These are phyloP conservation scores for Pythium graminicola DNA, from an alignment of 352 stramenopile genomes.

Conservation along the genomic window DNA sequence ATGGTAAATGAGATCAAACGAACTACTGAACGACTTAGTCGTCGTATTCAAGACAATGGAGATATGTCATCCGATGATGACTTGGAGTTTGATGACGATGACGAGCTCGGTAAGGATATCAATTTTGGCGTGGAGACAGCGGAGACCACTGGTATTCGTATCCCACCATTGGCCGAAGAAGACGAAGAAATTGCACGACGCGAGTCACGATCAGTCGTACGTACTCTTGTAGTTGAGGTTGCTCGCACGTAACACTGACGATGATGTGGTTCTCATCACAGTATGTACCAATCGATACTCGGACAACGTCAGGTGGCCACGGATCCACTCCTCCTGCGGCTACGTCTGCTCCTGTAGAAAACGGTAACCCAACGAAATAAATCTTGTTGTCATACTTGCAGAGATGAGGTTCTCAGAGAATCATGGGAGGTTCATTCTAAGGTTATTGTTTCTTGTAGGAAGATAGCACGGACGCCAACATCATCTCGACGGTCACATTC, in stretches of 20 bases:
- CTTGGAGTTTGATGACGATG: slow-evolving; percentile 39
- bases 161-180: slow-evolving; percentile 47
- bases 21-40: slow-evolving; percentile 50
- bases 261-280: background rate
- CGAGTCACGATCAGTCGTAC: slow-evolving; percentile 34
- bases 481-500: slow-evolving; percentile 67
- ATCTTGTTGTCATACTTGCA: no score
- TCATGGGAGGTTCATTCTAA: background rate
- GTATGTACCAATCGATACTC: slow-evolving; percentile 10
- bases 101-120: slow-evolving; percentile 23
- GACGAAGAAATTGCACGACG: slow-evolving; percentile 50
- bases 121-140: slow-evolving; percentile 21
- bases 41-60: slow-evolving; percentile 29
- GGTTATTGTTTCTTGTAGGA: slow-evolving; percentile 56
- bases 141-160: slow-evolving; percentile 14
- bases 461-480: slow-evolving; percentile 70
- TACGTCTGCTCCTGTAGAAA: background rate
- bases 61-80: slow-evolving; percentile 40
- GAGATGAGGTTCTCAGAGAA: no score
- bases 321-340: no score
- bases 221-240: background rate
- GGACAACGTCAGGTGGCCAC: background rate
- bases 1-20: slow-evolving; percentile 73
- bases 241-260: background rate
- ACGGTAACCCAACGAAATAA: no score